Evolutionary conservation across 2,329 filamentous ascomycete genomes (phyloP).

Genomic region (Exutisphaerella laricina): DNA sequence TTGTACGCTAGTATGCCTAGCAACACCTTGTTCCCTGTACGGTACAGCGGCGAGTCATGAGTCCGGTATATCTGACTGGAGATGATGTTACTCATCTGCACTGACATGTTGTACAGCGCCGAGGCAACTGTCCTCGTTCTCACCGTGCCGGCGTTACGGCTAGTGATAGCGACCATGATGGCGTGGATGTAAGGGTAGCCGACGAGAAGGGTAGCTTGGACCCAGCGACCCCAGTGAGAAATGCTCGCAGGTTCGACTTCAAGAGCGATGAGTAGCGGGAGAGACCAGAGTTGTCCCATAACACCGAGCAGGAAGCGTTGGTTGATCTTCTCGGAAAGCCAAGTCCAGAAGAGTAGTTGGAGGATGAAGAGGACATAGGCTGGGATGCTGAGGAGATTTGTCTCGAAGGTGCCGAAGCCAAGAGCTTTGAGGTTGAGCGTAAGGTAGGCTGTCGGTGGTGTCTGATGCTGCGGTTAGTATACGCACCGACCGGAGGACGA

Average conservation of each 20-base stretch:
- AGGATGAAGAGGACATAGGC: constrained; percentile 47
- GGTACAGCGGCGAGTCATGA: constrained; percentile 51
- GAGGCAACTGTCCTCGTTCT: constrained; percentile 58
- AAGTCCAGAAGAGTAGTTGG: constrained; percentile 46
- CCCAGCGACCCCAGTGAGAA: constrained; percentile 35
- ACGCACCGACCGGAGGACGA: no score
- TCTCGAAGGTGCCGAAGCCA: constrained; percentile 40
- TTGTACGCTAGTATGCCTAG: constrained; percentile 47
- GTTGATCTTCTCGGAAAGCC: constrained; percentile 47
- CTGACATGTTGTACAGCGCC: constrained; percentile 55
- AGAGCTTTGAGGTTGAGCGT: constrained; percentile 37
- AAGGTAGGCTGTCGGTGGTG: constrained; percentile 36
- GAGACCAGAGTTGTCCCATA: constrained; percentile 38
- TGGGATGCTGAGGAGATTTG: constrained; percentile 40
- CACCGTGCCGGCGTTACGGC: constrained; percentile 58
- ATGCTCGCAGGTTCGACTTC: constrained; percentile 32
- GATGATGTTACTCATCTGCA: constrained; percentile 39
- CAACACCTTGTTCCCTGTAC: constrained; percentile 49
- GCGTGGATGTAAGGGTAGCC: constrained; percentile 47
- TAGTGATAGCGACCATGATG: constrained; percentile 56
- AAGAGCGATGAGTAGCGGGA: constrained; percentile 38
- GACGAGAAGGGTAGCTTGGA: constrained; percentile 36
- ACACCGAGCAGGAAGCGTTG: constrained; percentile 47
- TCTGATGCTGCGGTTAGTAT: no score
- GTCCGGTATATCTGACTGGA: constrained; percentile 46